These are phyloP conservation scores for Reticulascus tulasneorum DNA, from an alignment of 2,329 filamentous ascomycete genomes.

Conservation along the genomic window DNA sequence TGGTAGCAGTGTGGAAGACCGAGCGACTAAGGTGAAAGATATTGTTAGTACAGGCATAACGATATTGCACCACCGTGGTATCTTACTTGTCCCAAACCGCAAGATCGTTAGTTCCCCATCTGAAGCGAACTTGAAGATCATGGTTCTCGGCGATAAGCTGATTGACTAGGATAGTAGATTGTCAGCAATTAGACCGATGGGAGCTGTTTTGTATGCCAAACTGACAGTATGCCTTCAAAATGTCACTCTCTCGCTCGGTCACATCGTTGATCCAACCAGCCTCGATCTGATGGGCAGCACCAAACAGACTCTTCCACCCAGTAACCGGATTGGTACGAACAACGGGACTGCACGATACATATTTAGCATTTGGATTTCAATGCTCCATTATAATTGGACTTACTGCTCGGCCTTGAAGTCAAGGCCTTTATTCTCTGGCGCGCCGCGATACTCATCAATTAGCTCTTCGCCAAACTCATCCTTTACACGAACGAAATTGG, in stretches of 20 bases:
- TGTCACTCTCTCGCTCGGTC: conserved; percentile 47
- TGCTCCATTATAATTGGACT: too few species aligned
- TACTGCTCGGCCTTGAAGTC: conserved; percentile 3
- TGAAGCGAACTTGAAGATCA: conserved; percentile 26
- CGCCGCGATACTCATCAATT: conserved; percentile 15
- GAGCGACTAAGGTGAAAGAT: too few species aligned
- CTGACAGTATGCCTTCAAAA: conserved; percentile 23
- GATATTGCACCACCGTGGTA: too few species aligned
- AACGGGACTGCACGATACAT: too few species aligned
- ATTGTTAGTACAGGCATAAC: too few species aligned
- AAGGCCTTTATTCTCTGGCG: not conserved
- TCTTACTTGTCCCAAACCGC: conserved; percentile 27
- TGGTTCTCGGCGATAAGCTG: conserved; percentile 25
- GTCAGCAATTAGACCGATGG: not conserved
- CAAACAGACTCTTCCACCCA: conserved; percentile 51
- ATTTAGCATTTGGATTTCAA: too few species aligned
- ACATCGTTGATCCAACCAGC: conserved; percentile 53
- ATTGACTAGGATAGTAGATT: conserved; percentile 11
- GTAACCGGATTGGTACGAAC: conserved; percentile 58
- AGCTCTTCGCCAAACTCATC: conserved; percentile 32
- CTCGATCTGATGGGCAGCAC: conserved; percentile 46
- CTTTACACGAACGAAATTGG: conserved; percentile 25
- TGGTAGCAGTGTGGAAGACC: conserved; percentile 25
- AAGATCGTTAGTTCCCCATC: conserved; percentile 25
- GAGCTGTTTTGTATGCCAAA: not conserved